Evolutionary conservation across 1,284 basidiomycete species (phyloP).

Genomic region (Phaffia rhodozyma): DNA sequence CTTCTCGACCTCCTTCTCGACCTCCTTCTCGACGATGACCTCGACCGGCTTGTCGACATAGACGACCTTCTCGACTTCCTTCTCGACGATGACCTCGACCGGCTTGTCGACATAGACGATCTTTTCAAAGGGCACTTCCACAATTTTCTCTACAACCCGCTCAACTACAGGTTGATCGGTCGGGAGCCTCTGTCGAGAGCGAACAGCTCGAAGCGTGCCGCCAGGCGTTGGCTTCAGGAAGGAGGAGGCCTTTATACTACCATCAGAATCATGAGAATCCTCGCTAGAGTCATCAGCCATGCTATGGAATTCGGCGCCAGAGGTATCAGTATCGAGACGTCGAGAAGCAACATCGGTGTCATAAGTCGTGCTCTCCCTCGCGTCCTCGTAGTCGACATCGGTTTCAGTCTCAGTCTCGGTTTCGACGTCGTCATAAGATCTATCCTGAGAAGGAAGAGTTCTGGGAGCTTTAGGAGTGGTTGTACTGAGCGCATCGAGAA

Average conservation of each 20-base stretch:
- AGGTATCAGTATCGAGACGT: constrained; percentile 18
- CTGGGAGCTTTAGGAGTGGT: not conserved
- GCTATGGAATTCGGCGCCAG: constrained; percentile 32
- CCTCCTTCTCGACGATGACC: constrained; percentile 27
- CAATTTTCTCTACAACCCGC: constrained; percentile 18
- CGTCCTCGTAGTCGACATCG: constrained; percentile 67
- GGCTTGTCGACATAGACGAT: constrained; percentile 26
- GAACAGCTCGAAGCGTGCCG: not conserved
- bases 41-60: constrained; percentile 26
- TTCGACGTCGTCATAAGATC: constrained; percentile 28
- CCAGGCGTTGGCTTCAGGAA: not conserved
- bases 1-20: constrained; percentile 12
- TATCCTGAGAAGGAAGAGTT: constrained; percentile 18
- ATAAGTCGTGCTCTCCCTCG: constrained; percentile 54
- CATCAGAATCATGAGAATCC: constrained; percentile 40
- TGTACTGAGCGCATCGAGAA: not conserved
- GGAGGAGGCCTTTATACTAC: constrained; percentile 48
- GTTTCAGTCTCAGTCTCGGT: constrained; percentile 54
- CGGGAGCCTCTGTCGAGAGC: not conserved
- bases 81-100: constrained; percentile 30
- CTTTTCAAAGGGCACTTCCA: constrained; percentile 21
- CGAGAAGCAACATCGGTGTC: not conserved
- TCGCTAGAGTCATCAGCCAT: constrained; percentile 37
- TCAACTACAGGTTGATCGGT: not conserved
- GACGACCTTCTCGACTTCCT: constrained; percentile 16